Evolutionary conservation across 2,329 filamentous ascomycete species (phyloP), one percentile per base, ranked within the genome.

Genomic region (Fusarium continuum): DNA sequence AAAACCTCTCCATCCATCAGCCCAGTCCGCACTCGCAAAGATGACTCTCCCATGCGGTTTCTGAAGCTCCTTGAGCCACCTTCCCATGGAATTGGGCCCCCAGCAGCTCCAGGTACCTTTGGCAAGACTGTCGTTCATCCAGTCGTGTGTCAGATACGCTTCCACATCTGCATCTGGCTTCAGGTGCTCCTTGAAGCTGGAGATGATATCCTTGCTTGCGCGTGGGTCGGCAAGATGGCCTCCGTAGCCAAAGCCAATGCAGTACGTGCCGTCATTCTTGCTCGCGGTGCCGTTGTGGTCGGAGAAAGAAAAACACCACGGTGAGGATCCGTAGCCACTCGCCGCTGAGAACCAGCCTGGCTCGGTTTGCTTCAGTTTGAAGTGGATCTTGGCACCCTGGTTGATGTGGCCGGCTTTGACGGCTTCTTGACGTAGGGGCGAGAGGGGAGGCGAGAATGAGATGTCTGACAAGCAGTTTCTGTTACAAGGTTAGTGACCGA

Each of bases 11-110:
- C 68, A 70, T 1, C 68, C 68, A 32, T 64, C 14, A 2, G 68
- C 65, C 47, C 65, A 68, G n/a, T 70, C 69, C 0, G 45, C 60
- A 6, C 65, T 68, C 1, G 69, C 69, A 28, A 71, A 68, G 4
- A 52, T 19, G 2, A 69, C 45, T 10, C 57, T 50, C 0, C 67
- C 64, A 26, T 70, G 48, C 0, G 53, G 48, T 2, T 39, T 29
- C 26, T 69, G 63, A 2, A 69, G 38, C 22, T 65, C 66, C 4
- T 35, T 25, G 1, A 69, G 28, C 43, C 48, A 69, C 2, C 22
- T 45, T 1, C 51, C 45, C 40, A 53, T 54, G 2, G 34, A 26
- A 4, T 43, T 28, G 2, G 63, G 60, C 1, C 60, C 65, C 65
- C 65, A 69, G 19, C 65, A 68, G 17, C 46, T 43, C 66, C 66